Evolutionary conservation across 2,329 filamentous ascomycete genomes (phyloP).

Genomic region (Hypoxylon sp.): DNA sequence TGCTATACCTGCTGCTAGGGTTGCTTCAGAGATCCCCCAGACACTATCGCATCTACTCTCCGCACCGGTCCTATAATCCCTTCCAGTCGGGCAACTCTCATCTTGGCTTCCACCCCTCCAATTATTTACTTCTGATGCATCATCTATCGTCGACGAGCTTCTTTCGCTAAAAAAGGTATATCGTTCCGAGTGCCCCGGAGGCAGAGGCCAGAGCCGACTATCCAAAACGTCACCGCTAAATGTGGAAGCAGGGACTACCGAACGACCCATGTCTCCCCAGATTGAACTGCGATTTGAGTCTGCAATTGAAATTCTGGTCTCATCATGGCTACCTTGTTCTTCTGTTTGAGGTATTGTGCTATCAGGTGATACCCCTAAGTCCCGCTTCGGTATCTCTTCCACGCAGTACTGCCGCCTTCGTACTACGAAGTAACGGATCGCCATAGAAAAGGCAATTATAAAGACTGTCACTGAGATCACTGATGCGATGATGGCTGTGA

Average conservation of each 20-base stretch:
- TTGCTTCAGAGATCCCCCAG: conserved; percentile 36
- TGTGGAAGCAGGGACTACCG: conserved; percentile 27
- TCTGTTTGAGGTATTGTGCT: conserved; percentile 7
- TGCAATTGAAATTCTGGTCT: conserved; percentile 26
- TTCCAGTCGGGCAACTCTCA: conserved; percentile 8
- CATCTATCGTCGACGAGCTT: conserved; percentile 31
- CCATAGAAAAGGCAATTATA: conserved; percentile 30
- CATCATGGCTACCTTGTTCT: conserved; percentile 6
- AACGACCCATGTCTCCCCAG: conserved; percentile 36
- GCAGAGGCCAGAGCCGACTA: conserved; percentile 42
- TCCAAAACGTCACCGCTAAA: conserved; percentile 31
- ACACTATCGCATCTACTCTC: conserved; percentile 31
- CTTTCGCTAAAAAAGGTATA: conserved; percentile 41
- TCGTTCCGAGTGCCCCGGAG: conserved; percentile 42
- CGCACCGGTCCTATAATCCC: conserved; percentile 2
- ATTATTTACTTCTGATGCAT: conserved; percentile 24
- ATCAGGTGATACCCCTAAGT: conserved; percentile 7
- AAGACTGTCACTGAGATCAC: conserved; percentile 32
- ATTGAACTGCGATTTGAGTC: conserved; percentile 39
- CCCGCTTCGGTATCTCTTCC: conserved; percentile 28
- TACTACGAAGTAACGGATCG: conserved; percentile 32
- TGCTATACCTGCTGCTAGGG: conserved; percentile 19
- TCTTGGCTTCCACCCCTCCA: conserved; percentile 29
- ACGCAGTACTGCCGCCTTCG: conserved; percentile 22
- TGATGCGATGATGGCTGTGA: conserved; percentile 38